Conservation (phyloP, 352 stramenopile species). For the Halophytophthora polymorphica region DNA sequence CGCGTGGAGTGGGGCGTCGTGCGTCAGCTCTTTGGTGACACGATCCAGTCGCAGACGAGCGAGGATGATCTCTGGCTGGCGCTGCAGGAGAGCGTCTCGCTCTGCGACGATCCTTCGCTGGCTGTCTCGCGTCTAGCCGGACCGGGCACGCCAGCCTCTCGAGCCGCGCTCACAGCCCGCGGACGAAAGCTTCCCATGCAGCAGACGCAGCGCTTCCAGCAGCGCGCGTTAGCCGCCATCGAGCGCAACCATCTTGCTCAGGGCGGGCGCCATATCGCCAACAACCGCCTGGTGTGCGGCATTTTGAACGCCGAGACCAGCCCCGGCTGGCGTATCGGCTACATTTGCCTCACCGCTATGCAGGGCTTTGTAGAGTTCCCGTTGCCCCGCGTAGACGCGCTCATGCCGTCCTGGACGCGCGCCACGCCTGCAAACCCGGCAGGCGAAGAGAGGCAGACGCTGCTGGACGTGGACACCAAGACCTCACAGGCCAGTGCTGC, state of each 20-base stretch:
- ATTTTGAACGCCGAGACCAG: constrained; percentile 72
- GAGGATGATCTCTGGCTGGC: constrained; percentile 83
- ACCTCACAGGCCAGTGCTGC: constrained; percentile 6
- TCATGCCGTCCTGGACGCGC: constrained; percentile 53
- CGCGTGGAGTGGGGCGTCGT: constrained; percentile 67
- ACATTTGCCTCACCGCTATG: constrained; percentile 70
- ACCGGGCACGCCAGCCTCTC: neutral
- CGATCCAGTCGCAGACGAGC: constrained; percentile 52
- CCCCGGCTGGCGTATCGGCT: constrained; percentile 75
- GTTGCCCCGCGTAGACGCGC: constrained; percentile 50
- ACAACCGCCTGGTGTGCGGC: constrained; percentile 63
- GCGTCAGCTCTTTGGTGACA: constrained; percentile 67
- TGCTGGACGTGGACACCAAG: constrained; percentile 17
- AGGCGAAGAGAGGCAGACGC: constrained; percentile 7
- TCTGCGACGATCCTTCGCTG: constrained; percentile 71
- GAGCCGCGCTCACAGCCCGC: constrained; percentile 23
- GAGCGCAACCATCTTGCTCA: constrained; percentile 57
- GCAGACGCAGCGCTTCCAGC: constrained; percentile 32
- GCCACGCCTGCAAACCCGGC: neutral
- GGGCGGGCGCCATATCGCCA: constrained; percentile 47
- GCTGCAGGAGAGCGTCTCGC: constrained; percentile 64
- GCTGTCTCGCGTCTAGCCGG: constrained; percentile 30
- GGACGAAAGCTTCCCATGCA: constrained; percentile 32
- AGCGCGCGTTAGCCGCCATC: constrained; percentile 38
- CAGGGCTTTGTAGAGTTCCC: constrained; percentile 81